phyloP scores from a whole-genome alignment of 305 asterid species.

The Solanum hybrid region DNA sequence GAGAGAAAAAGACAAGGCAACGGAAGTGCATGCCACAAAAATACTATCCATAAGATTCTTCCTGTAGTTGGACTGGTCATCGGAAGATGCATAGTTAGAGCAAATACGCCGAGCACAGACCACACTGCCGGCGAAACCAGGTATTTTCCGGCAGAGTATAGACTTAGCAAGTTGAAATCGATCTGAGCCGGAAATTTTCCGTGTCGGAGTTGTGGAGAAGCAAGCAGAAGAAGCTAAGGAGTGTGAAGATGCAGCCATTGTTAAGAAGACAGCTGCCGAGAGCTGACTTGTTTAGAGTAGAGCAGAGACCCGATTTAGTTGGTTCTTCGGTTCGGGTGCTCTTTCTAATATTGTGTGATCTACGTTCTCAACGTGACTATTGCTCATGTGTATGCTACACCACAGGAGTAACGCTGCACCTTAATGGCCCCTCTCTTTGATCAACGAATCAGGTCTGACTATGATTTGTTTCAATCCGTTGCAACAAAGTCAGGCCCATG shows the following conservation, averaged over 20 bases:
- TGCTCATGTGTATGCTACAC: neutral
- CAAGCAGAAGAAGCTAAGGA: conserved; percentile 34
- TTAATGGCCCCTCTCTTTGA: neutral
- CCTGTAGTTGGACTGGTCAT: conserved; percentile 24
- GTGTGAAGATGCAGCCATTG: conserved; percentile 61
- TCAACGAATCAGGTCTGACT: neutral
- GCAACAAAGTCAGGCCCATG: neutral
- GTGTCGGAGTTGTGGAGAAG: conserved; percentile 33
- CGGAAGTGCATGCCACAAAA: conserved; percentile 67
- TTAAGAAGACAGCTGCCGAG: neutral
- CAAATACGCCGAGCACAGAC: conserved; percentile 32
- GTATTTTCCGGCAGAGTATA: conserved; percentile 11
- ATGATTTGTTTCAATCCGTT: neutral
- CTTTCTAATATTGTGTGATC: neutral
- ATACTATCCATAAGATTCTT: conserved; percentile 55
- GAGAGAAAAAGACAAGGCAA: conserved; percentile 61
- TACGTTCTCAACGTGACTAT: neutral
- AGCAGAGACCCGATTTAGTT: neutral
- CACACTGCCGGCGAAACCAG: neutral
- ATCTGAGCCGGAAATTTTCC: conserved; percentile 8
- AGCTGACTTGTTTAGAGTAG: neutral
- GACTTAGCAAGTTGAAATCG: conserved; percentile 29
- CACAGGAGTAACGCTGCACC: neutral
- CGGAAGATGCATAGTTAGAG: conserved; percentile 8
- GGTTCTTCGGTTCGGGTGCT: conserved; percentile 1